Percentiles rank a stretch among this genome's conserved stretches.
Conservation (phyloP, 306 rosid species). For the Glycine soja region DNA sequence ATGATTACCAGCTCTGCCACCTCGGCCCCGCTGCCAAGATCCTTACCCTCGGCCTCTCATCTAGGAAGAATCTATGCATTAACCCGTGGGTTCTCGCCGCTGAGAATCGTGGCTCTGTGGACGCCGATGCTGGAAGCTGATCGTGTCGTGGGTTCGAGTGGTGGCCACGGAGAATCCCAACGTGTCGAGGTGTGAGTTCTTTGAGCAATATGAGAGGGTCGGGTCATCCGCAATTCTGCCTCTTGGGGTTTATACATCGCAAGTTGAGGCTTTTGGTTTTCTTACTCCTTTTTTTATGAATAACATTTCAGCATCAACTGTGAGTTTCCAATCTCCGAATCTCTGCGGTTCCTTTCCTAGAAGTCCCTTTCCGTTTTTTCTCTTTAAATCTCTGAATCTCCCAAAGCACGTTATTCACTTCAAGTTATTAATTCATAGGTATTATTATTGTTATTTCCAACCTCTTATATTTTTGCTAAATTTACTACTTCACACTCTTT, state of each 20-base stretch:
- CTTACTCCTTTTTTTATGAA: too few species aligned
- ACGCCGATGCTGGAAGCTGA: constrained; percentile 87
- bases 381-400: constrained; percentile 12
- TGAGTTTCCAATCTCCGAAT: too few species aligned
- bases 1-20: constrained; percentile 65
- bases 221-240: constrained; percentile 75
- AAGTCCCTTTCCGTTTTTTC: not conserved
- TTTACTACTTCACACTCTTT: not conserved
- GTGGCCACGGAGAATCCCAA: constrained; percentile 71
- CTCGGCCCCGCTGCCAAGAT: constrained; percentile 71
- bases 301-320: too few species aligned
- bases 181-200: constrained; percentile 72
- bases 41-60: constrained; percentile 80
- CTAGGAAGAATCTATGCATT: constrained; percentile 86
- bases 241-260: constrained; percentile 87
- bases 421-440: not conserved
- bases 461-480: not conserved
- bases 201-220: constrained; percentile 77
- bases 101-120: constrained; percentile 83
- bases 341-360: too few species aligned
- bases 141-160: constrained; percentile 88
- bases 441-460: not conserved
- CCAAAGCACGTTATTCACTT: not conserved
- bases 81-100: constrained; percentile 64
- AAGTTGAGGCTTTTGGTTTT: constrained; percentile 53